phyloP scores from a whole-genome alignment of 495 filamentous ascomycete genomes.

The Daldinia loculata region DNA sequence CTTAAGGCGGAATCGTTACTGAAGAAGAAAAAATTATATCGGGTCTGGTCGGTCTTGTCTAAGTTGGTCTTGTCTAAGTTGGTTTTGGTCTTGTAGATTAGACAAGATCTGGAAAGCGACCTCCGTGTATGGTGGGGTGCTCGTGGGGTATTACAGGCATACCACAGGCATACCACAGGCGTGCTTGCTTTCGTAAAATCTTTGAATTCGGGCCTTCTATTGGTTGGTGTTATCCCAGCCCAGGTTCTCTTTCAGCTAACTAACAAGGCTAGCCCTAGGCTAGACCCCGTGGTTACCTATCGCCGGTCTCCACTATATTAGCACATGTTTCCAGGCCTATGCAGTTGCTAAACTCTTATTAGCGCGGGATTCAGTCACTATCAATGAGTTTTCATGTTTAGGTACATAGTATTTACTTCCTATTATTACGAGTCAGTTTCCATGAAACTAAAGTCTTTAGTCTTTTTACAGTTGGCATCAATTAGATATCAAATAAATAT shows the following conservation, averaged over 20 bases:
- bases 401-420: too few species aligned
- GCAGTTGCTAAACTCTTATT: conserved; percentile 17
- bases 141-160: conserved; percentile 27
- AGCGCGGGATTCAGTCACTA: conserved; percentile 11
- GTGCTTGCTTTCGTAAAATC: conserved; percentile 31
- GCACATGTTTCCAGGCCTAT: conserved; percentile 37
- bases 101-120: conserved; percentile 37
- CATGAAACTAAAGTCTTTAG: too few species aligned
- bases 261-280: conserved; percentile 31
- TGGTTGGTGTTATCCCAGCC: conserved; percentile 12
- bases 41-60: conserved; percentile 8
- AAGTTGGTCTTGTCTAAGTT: conserved; percentile 21
- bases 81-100: conserved; percentile 8
- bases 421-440: too few species aligned
- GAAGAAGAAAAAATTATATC: conserved; percentile 5
- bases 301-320: conserved; percentile 30
- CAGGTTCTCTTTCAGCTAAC: conserved; percentile 29
- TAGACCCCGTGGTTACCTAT: conserved; percentile 32
- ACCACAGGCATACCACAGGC: conserved; percentile 10
- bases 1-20: conserved; percentile 11
- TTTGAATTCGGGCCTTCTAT: conserved; percentile 14
- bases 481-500: too few species aligned
- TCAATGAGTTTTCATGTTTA: background rate
- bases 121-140: conserved; percentile 26
- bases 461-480: too few species aligned